These are phyloP conservation scores for Plasmodium gaboni DNA, from an alignment of 169 alveolate genomes.

Conservation along the genomic window DNA sequence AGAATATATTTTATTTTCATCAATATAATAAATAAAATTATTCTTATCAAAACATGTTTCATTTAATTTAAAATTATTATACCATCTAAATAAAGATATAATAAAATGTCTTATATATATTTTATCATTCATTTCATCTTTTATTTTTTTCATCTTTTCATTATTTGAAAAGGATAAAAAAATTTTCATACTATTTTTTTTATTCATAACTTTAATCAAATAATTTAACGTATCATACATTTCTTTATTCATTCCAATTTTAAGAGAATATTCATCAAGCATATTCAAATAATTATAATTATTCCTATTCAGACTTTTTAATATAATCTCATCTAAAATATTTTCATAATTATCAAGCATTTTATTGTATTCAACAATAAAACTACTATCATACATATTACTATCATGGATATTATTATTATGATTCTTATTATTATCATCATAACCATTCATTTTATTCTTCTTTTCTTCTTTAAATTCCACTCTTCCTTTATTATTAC, in stretches of 20 bases:
- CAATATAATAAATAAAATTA: slow-evolving; percentile 36
- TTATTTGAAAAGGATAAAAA: slow-evolving; percentile 1
- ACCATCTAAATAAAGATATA: slow-evolving; percentile 64
- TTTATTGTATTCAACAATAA: slow-evolving; percentile 16
- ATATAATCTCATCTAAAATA: slow-evolving; percentile 22
- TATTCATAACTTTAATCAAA: slow-evolving; percentile 17
- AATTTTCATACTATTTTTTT: not conserved
- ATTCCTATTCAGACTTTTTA: slow-evolving; percentile 31
- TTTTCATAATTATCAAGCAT: slow-evolving; percentile 13
- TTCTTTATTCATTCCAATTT: slow-evolving; percentile 7
- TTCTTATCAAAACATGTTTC: slow-evolving; percentile 31
- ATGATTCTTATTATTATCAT: not conserved
- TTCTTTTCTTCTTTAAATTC: not conserved
- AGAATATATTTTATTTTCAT: slow-evolving; percentile 54
- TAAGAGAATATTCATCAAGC: slow-evolving; percentile 61
- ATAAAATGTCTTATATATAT: slow-evolving; percentile 65
- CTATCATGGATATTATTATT: not conserved
- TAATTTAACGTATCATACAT: slow-evolving; percentile 15
- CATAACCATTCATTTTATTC: not conserved
- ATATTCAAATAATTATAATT: slow-evolving; percentile 30
- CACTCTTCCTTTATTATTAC: not conserved
- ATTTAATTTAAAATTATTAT: slow-evolving; percentile 27
- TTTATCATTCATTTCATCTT: slow-evolving; percentile 15
- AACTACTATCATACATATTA: not conserved
- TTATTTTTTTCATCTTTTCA: slow-evolving; percentile 10